Conservation (phyloP, 2,329 filamentous ascomycete species). For the Alternaria gansuensis region DNA sequence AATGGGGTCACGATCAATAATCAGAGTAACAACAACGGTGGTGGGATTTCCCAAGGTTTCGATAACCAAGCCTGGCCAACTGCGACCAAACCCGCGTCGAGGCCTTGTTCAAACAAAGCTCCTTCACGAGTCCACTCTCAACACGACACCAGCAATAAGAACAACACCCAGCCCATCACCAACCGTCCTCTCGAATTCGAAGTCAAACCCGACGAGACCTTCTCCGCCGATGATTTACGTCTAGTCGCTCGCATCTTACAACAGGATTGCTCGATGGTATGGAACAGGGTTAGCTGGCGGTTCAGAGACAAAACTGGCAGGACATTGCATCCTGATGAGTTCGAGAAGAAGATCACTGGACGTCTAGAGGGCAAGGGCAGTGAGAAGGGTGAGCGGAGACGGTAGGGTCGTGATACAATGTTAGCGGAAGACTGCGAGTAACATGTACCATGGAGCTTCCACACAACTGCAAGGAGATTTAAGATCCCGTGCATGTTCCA, state of each 20-base stretch:
- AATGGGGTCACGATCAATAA: constrained; percentile 8
- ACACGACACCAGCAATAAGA: constrained; percentile 3
- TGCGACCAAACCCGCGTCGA: constrained; percentile 10
- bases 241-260: constrained; percentile 57
- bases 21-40: constrained; percentile 3
- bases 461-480: no score
- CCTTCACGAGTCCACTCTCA: constrained; percentile 7
- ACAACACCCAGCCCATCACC: constrained; percentile 2
- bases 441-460: no score
- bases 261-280: constrained; percentile 56
- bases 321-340: constrained; percentile 54
- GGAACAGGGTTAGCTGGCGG: constrained; percentile 57
- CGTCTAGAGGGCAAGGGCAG: constrained; percentile 19
- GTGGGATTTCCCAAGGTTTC: not conserved
- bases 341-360: constrained; percentile 55
- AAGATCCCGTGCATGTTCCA: no score
- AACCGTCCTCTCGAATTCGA: constrained; percentile 26
- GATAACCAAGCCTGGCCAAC: not conserved
- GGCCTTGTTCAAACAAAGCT: constrained; percentile 9
- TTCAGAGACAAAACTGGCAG: constrained; percentile 62
- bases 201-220: constrained; percentile 40
- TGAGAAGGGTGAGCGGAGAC: not conserved
- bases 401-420: not conserved
- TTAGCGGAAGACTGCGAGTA: not conserved
- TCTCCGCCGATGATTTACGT: constrained; percentile 48